Base-by-base conservation (phyloP, 2,329 filamentous ascomycete genomes). In the Talaromyces amestolkiae region DNA sequence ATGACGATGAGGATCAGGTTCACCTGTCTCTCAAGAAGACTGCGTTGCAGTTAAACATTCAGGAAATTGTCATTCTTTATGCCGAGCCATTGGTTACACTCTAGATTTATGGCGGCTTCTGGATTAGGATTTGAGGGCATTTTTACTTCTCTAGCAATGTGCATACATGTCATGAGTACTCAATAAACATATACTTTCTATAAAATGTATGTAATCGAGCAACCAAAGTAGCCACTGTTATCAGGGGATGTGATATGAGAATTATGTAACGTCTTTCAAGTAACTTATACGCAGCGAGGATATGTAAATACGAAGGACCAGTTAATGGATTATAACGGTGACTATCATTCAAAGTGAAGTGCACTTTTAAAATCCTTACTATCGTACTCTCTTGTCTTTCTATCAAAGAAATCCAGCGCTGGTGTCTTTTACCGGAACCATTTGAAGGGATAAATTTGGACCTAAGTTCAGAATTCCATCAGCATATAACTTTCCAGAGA, bases 1-100 rank as follows among this genome's bases (percentile, higher is more conserved):
- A 91, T 74, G 89, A 91, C 73, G 79, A 81, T 11, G 80, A 83
- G 54, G 87, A 85, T 69, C 80, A 80, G 68, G 85, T 85, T 43
- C 86, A 88, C 69, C 77, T 77, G 65, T 80, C 76, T 33, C 75
- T 88, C 68, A 78, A 77, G 69, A 74, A 74, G 19, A 69, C 76
- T 61, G 75, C 69, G 3, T 43, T 19, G 15, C 71, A 68, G 2
- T 71, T 76, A 1, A 68, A 73, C 0, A 53, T 53, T 33, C 74
- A 72, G 69, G 76, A 77, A 63, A 69, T 77, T 27, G 64, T 79
- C 67, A 76, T 72, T 33, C 73, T 73, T 13, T 79, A 71, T 60
- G 79, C 72, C 67, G 76, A 79, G 70, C 49, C 49, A n/a, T 19
- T 53, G 15, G 49, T 53, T n/a, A 33, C 27, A 11, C 49, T 53